A percentile compares a stretch with the other conserved stretches of the same genome.
Evolutionary conservation across 108 stramenopile species (phyloP).

Genomic region (Epithemia pelagica): DNA sequence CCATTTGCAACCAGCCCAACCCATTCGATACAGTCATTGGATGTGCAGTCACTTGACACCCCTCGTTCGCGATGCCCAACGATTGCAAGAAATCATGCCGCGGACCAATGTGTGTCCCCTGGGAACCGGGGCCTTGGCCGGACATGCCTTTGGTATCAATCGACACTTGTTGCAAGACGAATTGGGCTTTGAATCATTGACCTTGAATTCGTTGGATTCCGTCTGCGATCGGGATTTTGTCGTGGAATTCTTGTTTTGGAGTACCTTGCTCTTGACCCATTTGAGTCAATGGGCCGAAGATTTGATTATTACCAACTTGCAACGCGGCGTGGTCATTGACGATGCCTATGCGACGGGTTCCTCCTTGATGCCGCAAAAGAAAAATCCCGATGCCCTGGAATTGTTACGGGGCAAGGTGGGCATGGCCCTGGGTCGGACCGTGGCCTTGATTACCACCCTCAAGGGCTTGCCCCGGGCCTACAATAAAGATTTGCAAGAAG

Average conservation of each 20-base stretch:
- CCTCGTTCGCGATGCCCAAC: conserved; percentile 86
- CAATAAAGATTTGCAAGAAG: conserved; percentile 99
- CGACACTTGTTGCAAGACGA: conserved; percentile 86
- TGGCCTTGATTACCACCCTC: conserved; percentile 89
- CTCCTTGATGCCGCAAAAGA: conserved; percentile 99
- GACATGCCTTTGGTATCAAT: conserved; percentile 98
- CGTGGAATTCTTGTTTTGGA: conserved; percentile 97
- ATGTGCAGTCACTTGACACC: conserved; percentile 92
- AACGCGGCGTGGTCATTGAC: conserved; percentile 86
- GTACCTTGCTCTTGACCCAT: conserved; percentile 84
- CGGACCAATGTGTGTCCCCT: conserved; percentile 92
- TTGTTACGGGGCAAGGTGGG: conserved; percentile 97
- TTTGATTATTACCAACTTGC: conserved; percentile 94
- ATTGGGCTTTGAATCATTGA: conserved; percentile 86
- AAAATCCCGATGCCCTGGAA: conserved; percentile 99
- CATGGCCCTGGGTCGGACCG: conserved; percentile 84
- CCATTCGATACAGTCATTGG: conserved; percentile 96
- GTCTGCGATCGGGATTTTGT: conserved; percentile 99
- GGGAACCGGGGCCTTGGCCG: conserved; percentile 95
- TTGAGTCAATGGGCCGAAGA: conserved; percentile 97
- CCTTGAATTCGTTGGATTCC: conserved; percentile 92
- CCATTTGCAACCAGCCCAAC: conserved; percentile 98
- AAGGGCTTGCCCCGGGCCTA: conserved; percentile 98
- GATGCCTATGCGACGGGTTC: conserved; percentile 98
- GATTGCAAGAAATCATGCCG: conserved; percentile 82